Evolutionary conservation across 2,329 filamentous ascomycete genomes (phyloP), one percentile per base, ranked within the genome.

Genomic region (Dothideomycetes sp.): DNA sequence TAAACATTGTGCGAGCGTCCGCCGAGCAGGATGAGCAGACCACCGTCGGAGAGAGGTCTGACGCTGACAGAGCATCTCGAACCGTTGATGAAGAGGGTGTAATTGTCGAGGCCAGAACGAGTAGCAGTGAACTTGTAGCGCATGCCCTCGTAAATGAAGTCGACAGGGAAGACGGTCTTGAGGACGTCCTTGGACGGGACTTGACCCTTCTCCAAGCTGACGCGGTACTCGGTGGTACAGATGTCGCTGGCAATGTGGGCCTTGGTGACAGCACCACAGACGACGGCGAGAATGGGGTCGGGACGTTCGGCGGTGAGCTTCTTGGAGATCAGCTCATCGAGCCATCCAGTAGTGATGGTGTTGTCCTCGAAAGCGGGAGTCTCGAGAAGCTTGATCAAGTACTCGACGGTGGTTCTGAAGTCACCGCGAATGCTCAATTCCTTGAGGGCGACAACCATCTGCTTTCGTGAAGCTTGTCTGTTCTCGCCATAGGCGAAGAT

Each of bases 401-500:
- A 98, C 64, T 98, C 91, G 42, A 98, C 89, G 1, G 91, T 98
- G 40, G 91, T 98, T 59, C 88, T 78, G 76, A 98, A 98, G 64
- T 98, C 91, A 75, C 91, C 91, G 68, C 91, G 91, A 71, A 98
- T 98, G 70, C 89, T 98, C 67, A 98, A 67, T 68, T 98, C 91
- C 73, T 98, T 98, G 59, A 98, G 69, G 12, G 91, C 91, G 53
- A 98, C 84, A 52, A 98, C 88, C 91, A 98, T 98, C 71, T 98
- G 93, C 66, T 98, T 98, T 51, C 91, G 74, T 18, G 91, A 98
- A 18, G 91, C 88, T 36, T 87, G 82, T 63, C 91, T 81, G 70
- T 93, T 98, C 73, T 98, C 91, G 47, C 91, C 91, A 55, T 96
- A 98, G 38, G 91, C 93, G 64, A 98, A 98, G 53, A 98, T 98